phyloP scores from a whole-genome alignment of 2,329 filamentous ascomycete species.

The Ceratocystis albifundus region DNA sequence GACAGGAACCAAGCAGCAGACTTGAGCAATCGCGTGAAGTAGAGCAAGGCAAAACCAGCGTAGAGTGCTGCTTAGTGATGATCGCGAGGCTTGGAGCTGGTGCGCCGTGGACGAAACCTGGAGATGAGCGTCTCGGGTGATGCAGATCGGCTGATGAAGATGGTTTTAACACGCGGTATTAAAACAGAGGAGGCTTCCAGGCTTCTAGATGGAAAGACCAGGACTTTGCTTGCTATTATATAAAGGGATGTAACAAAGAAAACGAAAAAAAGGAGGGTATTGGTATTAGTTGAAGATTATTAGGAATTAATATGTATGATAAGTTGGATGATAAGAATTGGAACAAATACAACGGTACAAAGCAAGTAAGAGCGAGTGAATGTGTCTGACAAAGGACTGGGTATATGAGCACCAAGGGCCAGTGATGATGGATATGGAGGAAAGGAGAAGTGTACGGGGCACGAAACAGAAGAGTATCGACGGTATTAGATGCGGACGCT shows the following conservation, averaged over 20 bases:
- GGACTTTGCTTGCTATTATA: too few relatives aligned
- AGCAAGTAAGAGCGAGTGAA: neutral
- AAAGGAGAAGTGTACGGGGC: too few relatives aligned
- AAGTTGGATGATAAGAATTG: neutral
- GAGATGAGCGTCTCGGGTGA: neutral
- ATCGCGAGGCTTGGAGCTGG: neutral
- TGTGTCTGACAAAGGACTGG: neutral
- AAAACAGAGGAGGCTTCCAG: neutral
- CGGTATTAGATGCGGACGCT: neutral
- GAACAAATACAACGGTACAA: neutral
- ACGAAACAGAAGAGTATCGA: neutral
- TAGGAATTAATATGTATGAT: neutral
- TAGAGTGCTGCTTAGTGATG: neutral
- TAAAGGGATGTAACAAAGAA: neutral
- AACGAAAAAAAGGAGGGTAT: neutral
- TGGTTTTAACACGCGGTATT: neutral
- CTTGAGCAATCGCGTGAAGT: neutral
- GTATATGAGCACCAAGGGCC: neutral
- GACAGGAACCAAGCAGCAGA: neutral
- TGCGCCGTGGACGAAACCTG: neutral
- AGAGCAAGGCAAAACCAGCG: neutral
- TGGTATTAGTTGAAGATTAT: neutral
- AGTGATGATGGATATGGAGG: too few relatives aligned
- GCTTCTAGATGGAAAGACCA: too few relatives aligned
- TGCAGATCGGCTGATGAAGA: conserved; percentile 7